These are phyloP conservation scores for Pleurotus giganteus DNA, from an alignment of 768 basidiomycete species.

Conservation along the genomic window DNA sequence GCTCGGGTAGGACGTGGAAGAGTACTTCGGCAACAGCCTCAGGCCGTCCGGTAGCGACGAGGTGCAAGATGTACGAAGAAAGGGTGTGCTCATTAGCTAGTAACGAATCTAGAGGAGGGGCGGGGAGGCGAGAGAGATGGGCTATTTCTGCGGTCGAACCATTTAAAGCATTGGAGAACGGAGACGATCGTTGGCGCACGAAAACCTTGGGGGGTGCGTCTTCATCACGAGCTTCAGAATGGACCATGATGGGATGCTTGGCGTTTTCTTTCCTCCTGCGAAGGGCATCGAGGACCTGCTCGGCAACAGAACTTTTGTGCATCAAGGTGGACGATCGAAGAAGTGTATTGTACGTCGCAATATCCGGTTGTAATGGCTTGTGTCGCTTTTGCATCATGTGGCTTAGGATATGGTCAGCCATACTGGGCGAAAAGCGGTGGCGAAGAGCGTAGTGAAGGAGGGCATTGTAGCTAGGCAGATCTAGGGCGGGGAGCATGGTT, in stretches of 20 bases:
- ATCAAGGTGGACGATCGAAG: conserved; percentile 54
- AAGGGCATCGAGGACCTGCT: conserved; percentile 29
- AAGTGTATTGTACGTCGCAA: conserved; percentile 56
- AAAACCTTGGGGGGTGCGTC: background rate
- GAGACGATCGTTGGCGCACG: background rate
- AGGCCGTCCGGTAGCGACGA: conserved; percentile 48
- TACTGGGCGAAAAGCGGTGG: conserved; percentile 47
- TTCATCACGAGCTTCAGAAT: background rate
- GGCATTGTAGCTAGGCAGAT: conserved; percentile 50
- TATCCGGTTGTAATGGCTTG: conserved; percentile 42
- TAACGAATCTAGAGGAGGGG: conserved; percentile 13
- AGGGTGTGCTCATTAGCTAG: conserved; percentile 46
- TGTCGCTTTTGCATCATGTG: conserved; percentile 50
- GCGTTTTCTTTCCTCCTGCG: conserved; percentile 5
- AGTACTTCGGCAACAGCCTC: conserved; percentile 44
- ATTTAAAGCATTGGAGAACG: conserved; percentile 2
- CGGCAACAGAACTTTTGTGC: conserved; percentile 40
- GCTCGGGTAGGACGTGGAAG: conserved; percentile 56
- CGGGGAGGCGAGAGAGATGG: conserved; percentile 8
- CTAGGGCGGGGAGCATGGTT: conserved; percentile 29
- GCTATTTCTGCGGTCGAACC: background rate
- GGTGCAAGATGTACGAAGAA: conserved; percentile 48
- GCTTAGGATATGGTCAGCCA: conserved; percentile 47
- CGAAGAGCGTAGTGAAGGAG: conserved; percentile 68
- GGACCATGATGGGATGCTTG: background rate